phyloP scores from a whole-genome alignment of 768 basidiomycete genomes.

The Hygrocybe coccinea region DNA sequence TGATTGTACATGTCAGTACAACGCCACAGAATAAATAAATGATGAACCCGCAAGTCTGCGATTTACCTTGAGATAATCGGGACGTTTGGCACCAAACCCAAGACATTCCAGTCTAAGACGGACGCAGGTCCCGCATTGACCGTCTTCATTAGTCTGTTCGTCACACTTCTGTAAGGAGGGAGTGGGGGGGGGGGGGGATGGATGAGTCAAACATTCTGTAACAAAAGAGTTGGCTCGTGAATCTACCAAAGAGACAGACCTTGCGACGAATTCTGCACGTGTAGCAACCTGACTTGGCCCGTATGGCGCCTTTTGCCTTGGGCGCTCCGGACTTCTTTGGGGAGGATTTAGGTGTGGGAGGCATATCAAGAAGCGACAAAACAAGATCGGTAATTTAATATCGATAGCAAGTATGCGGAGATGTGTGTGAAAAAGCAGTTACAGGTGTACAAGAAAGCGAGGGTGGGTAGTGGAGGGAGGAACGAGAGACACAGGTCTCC shows the following conservation, averaged over 20 bases:
- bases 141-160: slow-evolving; percentile 57
- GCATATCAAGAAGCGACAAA: slow-evolving; percentile 23
- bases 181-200: slow-evolving; percentile 5
- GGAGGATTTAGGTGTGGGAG: slow-evolving; percentile 40
- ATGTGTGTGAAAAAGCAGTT: no score
- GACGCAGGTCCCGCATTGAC: slow-evolving; percentile 69
- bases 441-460: background rate
- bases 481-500: background rate
- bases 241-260: slow-evolving; percentile 38
- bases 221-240: background rate
- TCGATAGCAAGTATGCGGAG: slow-evolving; percentile 8
- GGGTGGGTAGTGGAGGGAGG: background rate
- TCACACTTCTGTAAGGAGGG: slow-evolving; percentile 66
- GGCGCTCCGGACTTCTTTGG: slow-evolving; percentile 49
- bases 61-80: slow-evolving; percentile 79
- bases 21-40: background rate
- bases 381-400: no score
- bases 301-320: slow-evolving; percentile 75
- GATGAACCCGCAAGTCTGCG: background rate
- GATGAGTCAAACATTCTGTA: no score
- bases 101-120: slow-evolving; percentile 81
- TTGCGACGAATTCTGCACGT: slow-evolving; percentile 84
- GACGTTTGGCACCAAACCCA: slow-evolving; percentile 80
- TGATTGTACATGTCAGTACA: slow-evolving; percentile 25
- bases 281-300: slow-evolving; percentile 86